Evolutionary conservation across 2,329 filamentous ascomycete genomes (phyloP), one percentile per base, ranked within the genome.

Genomic region (Aspergillus eucalypticola): DNA sequence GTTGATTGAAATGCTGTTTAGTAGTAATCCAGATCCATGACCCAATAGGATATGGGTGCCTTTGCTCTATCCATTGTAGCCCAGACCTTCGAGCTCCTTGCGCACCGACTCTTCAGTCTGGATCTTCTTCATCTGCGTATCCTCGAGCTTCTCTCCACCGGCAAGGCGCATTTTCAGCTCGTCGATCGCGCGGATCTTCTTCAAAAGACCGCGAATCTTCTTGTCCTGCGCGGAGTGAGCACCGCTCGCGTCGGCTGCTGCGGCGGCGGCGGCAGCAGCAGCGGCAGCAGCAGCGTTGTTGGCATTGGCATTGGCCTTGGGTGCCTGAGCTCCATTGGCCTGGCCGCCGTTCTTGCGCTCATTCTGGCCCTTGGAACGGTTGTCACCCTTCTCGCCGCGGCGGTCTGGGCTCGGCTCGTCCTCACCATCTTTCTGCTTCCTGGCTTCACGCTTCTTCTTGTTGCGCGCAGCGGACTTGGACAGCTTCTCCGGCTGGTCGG

Each of bases 71-170:
- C 73, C 79, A 46, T 64, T 74, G 71, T 78, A 82, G 38, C 84
- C 84, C 65, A 93, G 74, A 7, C 76, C 80, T 50, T 90, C 85
- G 61, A 99, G 81, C 79, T 99, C 95, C 78, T 90, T 91, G 63
- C 93, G 83, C 60, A 99, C 94, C 15, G 85, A 79, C 52, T 88
- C 82, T 81, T 98, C 96, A 21, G 92, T 98, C 58, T 87, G 86
- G 69, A 99, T 99, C 85, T 99, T 99, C 84, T 96, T 96, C 78
- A 99, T 88, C 81, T 99, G 95, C 32, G 95, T 99, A 73, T 97
- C 94, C 80, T 99, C 95, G 62, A 99, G 81, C 83, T 97, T 98
- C 83, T 99, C 95, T 5, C 94, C 94, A 35, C 90, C 89, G 2
- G 94, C 95, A 67, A 93, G 88, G 59, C 95, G 88, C 93, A 98